These are phyloP conservation scores for Paramecium caudatum DNA, from an alignment of 73 alveolate species.

Conservation along the genomic window DNA sequence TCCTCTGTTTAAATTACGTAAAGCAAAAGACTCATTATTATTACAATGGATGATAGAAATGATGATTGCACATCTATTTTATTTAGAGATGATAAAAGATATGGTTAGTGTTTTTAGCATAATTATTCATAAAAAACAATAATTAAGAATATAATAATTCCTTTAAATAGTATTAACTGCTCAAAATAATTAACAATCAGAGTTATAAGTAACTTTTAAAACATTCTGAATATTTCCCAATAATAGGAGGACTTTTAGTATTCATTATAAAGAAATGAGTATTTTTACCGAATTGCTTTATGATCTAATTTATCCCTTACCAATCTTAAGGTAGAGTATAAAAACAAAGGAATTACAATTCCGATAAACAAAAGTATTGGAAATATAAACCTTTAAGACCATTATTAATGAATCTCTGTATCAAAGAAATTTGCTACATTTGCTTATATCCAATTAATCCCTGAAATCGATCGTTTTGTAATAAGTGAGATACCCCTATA, in stretches of 20 bases:
- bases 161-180: neutral
- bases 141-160: neutral
- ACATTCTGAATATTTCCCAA: slow-evolving; percentile 59
- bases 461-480: slow-evolving; percentile 47
- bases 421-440: slow-evolving; percentile 55
- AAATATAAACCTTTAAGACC: neutral
- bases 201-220: neutral
- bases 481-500: slow-evolving; percentile 40
- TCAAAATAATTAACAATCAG: slow-evolving; percentile 13
- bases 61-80: slow-evolving; percentile 5
- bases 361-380: slow-evolving; percentile 23
- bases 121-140: neutral
- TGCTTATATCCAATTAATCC: slow-evolving; percentile 49
- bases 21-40: neutral
- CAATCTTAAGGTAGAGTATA: neutral
- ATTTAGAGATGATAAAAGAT: neutral
- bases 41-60: neutral
- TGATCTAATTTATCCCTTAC: neutral
- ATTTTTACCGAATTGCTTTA: neutral
- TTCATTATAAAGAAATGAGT: slow-evolving; percentile 51
- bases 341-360: slow-evolving; percentile 21
- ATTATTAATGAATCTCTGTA: neutral
- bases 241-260: slow-evolving; percentile 3
- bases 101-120: slow-evolving; percentile 20
- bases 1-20: slow-evolving; percentile 7